Percentiles rank a stretch among this genome's conserved stretches.
phyloP scores from a whole-genome alignment of 2,329 filamentous ascomycete species.

The Microdochium bolleyi region DNA sequence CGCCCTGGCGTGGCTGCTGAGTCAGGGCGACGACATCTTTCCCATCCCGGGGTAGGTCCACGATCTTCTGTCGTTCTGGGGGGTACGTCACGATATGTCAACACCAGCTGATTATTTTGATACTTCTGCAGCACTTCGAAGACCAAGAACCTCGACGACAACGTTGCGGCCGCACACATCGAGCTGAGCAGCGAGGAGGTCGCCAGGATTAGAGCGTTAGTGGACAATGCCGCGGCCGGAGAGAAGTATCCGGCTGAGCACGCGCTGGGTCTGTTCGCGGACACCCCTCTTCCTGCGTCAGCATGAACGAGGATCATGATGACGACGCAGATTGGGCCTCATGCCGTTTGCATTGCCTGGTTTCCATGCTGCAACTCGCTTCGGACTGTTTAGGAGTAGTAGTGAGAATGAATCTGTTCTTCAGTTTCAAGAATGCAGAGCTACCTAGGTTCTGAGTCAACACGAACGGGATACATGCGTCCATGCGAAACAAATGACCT shows the following conservation, averaged over 20 bases:
- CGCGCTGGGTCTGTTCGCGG: slow-evolving; percentile 6
- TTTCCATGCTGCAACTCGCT: no score
- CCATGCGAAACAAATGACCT: no score
- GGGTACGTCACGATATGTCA: not conserved
- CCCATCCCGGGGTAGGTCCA: slow-evolving; percentile 20
- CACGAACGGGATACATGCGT: no score
- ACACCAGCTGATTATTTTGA: not conserved
- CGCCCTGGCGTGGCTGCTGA: slow-evolving; percentile 46
- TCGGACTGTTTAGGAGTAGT: no score
- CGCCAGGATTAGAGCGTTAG: slow-evolving; percentile 15
- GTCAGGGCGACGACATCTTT: slow-evolving; percentile 34
- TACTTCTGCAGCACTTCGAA: slow-evolving; percentile 8
- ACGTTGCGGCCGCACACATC: slow-evolving; percentile 14
- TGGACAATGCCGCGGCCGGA: slow-evolving; percentile 11
- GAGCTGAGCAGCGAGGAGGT: slow-evolving; percentile 17
- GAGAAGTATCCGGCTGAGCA: slow-evolving; percentile 6
- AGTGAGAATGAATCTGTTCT: no score
- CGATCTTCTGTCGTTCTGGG: not conserved
- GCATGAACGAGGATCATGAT: no score
- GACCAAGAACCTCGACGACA: slow-evolving; percentile 10
- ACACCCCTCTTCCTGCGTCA: slow-evolving; percentile 4
- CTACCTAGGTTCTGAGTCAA: no score
- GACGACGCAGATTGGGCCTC: no score
- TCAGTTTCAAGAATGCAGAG: no score
- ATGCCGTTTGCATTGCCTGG: no score